These are phyloP conservation scores for Fusarium buharicum DNA, from an alignment of 2,329 filamentous ascomycete genomes.

Conservation along the genomic window DNA sequence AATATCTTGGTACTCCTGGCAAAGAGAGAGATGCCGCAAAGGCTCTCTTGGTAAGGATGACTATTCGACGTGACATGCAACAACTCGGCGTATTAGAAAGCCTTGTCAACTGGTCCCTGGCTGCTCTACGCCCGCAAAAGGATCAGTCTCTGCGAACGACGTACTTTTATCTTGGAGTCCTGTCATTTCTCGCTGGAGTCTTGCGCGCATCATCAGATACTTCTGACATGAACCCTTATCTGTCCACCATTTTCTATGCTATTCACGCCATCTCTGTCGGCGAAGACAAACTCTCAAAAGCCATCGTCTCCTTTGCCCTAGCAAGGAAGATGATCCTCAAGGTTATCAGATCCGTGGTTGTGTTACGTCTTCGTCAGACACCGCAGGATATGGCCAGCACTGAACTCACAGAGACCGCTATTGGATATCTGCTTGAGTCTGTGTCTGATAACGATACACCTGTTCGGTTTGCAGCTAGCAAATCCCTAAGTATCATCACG, in stretches of 20 bases:
- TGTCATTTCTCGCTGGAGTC: slow-evolving; percentile 83
- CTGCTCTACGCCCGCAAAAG: slow-evolving; percentile 62
- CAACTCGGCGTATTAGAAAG: slow-evolving; percentile 73
- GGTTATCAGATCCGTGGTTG: slow-evolving; percentile 78
- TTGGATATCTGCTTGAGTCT: slow-evolving; percentile 81
- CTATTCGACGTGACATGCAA: slow-evolving; percentile 91
- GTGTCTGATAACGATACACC: slow-evolving; percentile 90
- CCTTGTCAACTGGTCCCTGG: slow-evolving; percentile 77
- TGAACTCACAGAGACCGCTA: slow-evolving; percentile 78
- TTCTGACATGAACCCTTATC: slow-evolving; percentile 75
- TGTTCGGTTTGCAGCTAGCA: slow-evolving; percentile 89
- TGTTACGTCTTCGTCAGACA: slow-evolving; percentile 69
- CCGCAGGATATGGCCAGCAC: slow-evolving; percentile 55
- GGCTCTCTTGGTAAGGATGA: slow-evolving; percentile 79
- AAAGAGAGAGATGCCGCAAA: slow-evolving; percentile 94
- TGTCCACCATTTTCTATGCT: slow-evolving; percentile 72
- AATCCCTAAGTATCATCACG: slow-evolving; percentile 88
- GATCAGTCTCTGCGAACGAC: slow-evolving; percentile 59
- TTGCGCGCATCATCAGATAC: slow-evolving; percentile 75
- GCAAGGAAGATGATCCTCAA: slow-evolving; percentile 87
- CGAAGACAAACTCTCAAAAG: slow-evolving; percentile 59
- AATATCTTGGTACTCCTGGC: slow-evolving; percentile 77
- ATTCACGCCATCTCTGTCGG: slow-evolving; percentile 68
- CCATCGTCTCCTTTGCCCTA: slow-evolving; percentile 77
- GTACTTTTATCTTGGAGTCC: slow-evolving; percentile 80